A percentile compares a stretch with the other conserved stretches of the same genome.
phyloP scores from a whole-genome alignment of 257 asterid genomes.

The Ballota nigra region DNA sequence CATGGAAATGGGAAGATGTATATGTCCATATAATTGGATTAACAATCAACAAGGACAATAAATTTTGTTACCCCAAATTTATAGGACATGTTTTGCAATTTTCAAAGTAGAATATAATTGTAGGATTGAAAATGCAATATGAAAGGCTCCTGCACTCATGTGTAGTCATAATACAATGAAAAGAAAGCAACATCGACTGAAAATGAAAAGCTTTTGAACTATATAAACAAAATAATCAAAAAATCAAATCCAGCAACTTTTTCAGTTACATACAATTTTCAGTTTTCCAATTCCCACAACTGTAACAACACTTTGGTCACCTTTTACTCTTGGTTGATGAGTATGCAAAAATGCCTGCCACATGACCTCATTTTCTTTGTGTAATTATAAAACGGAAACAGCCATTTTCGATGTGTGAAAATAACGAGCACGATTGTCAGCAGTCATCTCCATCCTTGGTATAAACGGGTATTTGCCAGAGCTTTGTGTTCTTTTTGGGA shows the following conservation, averaged over 20 bases:
- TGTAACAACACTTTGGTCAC: background rate
- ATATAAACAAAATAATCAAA: slow-evolving; percentile 12
- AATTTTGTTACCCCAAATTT: too few relatives aligned
- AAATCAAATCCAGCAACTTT: slow-evolving; percentile 6
- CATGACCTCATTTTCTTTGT: background rate
- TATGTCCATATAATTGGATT: too few relatives aligned
- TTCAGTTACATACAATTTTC: slow-evolving; percentile 14
- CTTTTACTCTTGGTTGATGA: background rate
- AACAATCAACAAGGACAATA: too few relatives aligned
- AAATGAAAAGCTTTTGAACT: too few relatives aligned
- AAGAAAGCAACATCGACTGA: too few relatives aligned
- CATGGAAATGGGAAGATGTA: too few relatives aligned
- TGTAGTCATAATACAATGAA: too few relatives aligned
- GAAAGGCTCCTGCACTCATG: too few relatives aligned
- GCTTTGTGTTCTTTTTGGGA: slow-evolving; percentile 84
- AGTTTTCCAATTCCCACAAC: background rate
- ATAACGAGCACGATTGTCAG: slow-evolving; percentile 24
- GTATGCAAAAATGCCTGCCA: background rate
- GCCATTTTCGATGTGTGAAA: background rate
- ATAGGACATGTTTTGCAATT: too few relatives aligned
- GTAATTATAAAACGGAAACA: background rate
- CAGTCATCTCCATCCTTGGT: slow-evolving; percentile 58
- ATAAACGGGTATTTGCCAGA: slow-evolving; percentile 77
- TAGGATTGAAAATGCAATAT: too few relatives aligned
- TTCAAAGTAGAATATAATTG: too few relatives aligned